Evolutionary conservation across 2,329 filamentous ascomycete species (phyloP).

Genomic region (Fusarium vanettenii): DNA sequence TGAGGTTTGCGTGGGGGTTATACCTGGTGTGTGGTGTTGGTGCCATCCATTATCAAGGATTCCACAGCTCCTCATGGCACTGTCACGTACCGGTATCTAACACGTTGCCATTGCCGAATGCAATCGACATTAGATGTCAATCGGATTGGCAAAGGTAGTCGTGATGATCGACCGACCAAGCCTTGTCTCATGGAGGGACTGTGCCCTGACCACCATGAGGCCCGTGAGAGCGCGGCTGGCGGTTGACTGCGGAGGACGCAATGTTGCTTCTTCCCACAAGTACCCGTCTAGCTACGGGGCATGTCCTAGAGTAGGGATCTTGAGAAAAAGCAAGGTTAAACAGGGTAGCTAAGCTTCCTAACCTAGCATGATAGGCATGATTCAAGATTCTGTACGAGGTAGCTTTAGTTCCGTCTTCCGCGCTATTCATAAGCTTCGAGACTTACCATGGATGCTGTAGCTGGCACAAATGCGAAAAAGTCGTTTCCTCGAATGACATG

Average conservation of each 20-base stretch:
- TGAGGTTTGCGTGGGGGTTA: slow-evolving; percentile 34
- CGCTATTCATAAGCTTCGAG: neutral
- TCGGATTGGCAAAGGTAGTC: slow-evolving; percentile 22
- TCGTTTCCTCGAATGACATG: neutral
- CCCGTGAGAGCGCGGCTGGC: slow-evolving; percentile 33
- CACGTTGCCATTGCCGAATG: slow-evolving; percentile 23
- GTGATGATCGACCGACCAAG: slow-evolving; percentile 43
- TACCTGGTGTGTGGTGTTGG: neutral
- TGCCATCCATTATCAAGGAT: neutral
- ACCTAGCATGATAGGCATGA: neutral
- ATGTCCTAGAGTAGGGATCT: slow-evolving; percentile 18
- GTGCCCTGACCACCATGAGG: slow-evolving; percentile 38
- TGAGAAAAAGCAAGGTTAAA: slow-evolving; percentile 34
- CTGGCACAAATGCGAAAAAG: neutral
- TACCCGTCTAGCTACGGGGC: slow-evolving; percentile 30
- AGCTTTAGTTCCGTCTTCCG: neutral
- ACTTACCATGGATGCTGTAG: neutral
- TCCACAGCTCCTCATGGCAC: neutral
- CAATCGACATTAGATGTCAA: slow-evolving; percentile 22
- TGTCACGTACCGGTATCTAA: slow-evolving; percentile 4
- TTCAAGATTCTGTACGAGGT: neutral
- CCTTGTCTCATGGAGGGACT: slow-evolving; percentile 35
- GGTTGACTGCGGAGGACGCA: slow-evolving; percentile 38
- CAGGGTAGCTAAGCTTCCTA: neutral
- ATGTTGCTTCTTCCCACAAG: slow-evolving; percentile 20